Base-by-base conservation (phyloP, 108 stramenopile genomes). In the Nitzschia palea region DNA sequence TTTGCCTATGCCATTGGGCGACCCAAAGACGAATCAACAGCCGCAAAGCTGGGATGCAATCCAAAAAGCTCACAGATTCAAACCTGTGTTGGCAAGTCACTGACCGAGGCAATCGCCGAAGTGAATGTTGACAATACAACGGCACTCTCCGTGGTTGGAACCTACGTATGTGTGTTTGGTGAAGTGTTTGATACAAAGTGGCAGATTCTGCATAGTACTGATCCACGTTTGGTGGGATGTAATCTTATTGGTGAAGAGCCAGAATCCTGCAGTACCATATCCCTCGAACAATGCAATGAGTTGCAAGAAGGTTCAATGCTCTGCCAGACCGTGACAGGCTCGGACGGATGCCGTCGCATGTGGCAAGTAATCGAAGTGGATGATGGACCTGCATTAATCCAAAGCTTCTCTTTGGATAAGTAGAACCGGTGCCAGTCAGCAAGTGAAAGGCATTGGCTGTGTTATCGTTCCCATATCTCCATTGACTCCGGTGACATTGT, bases 1-100 rank as follows among this genome's bases (percentile, higher is more conserved):
- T 81, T 81, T 64, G 80, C 80, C 1, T 81, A 81, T 68, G 80
- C 80, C 34, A 48, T 81, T 23, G 80, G 80, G 23, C 50, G 76
- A 14, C 76, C 80, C 18, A 25, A 22, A 23, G 36, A 61, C 18
- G 40, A 35, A 6, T 14, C 9, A 26, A 43, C 23, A 27, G 73
- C 47, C 18, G 44, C 18, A 3, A 1, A 42, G 22, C 33, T 58
- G 40, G 22, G 33, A 25, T 53, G 55, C 35, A 6, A 29, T n/a
- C 14, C 43, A 22, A 31, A 58, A 3, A 56, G 55, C 48, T 34
- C 58, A 1, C 31, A 28, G 30, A 54, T 65, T 36, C 22, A 76
- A 26, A 34, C 36, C 1, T 55, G 42, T 14, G 29, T 33, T 52
- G 62, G 62, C 9, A 33, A 60, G 69, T 34, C 59, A 10, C 28